Conservation (phyloP, 176 grass and related monocot genomes). For the Elymus sibiricus region DNA sequence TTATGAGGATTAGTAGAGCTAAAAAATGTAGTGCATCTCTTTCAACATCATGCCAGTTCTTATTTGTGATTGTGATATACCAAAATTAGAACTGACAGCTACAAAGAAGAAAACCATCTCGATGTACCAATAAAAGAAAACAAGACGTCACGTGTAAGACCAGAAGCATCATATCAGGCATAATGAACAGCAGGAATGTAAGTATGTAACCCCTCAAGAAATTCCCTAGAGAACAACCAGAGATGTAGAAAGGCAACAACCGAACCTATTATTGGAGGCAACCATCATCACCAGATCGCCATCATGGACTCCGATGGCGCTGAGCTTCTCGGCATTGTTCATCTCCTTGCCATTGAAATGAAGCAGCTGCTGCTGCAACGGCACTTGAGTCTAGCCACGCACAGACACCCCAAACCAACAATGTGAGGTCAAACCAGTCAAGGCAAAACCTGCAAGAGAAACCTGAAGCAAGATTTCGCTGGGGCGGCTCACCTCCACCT, state of each 20-base stretch:
- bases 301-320: conserved; percentile 54
- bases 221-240: background rate
- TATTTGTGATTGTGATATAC: background rate
- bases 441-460: background rate
- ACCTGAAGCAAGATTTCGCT: background rate
- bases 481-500: conserved; percentile 73
- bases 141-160: background rate
- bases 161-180: background rate
- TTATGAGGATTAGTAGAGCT: background rate
- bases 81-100: background rate
- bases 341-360: conserved; percentile 95
- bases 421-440: conserved; percentile 35
- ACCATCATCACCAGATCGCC: conserved; percentile 87
- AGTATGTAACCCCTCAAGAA: conserved; percentile 7
- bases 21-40: conserved; percentile 1
- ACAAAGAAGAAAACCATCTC: background rate
- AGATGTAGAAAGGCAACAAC: background rate
- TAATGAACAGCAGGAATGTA: background rate
- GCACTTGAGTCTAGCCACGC: conserved; percentile 56
- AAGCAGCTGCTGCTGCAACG: conserved; percentile 65
- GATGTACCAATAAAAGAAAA: background rate
- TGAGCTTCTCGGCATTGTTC: conserved; percentile 64
- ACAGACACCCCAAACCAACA: conserved; percentile 17
- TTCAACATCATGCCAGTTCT: background rate
- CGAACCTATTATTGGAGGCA: conserved; percentile 39